Percentiles rank a stretch among this genome's conserved stretches.
Conservation (phyloP, 1,139 yeast genomes). For the Kurtzmaniella quercitrusa region DNA sequence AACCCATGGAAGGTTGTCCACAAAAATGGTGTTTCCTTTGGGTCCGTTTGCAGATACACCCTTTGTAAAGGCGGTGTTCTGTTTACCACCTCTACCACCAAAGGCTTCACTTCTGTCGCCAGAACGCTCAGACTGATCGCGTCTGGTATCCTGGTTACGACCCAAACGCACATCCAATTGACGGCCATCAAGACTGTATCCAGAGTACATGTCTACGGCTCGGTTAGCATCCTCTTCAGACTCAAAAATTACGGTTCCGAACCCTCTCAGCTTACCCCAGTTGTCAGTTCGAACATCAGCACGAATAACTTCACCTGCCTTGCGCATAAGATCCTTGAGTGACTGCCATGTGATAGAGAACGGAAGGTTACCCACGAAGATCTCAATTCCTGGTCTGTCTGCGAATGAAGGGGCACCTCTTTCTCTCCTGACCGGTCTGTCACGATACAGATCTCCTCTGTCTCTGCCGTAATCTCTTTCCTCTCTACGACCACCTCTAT, state of each 20-base stretch:
- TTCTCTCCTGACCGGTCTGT: constrained; percentile 7
- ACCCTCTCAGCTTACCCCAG: constrained; percentile 80
- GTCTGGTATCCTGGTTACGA: constrained; percentile 14
- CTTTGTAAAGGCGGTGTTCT: constrained; percentile 55
- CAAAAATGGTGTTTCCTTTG: constrained; percentile 60
- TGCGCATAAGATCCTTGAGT: constrained; percentile 77
- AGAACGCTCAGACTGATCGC: background rate
- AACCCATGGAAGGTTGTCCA: constrained; percentile 81
- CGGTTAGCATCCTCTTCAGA: constrained; percentile 56
- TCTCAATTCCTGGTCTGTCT: constrained; percentile 53
- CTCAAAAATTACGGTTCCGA: constrained; percentile 69
- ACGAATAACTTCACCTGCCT: constrained; percentile 69
- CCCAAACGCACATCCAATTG: constrained; percentile 69
- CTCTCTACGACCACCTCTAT: constrained; percentile 12
- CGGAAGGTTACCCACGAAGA: constrained; percentile 81
- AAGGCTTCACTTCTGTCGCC: constrained; percentile 10
- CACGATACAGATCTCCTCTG: constrained; percentile 12
- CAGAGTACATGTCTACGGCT: constrained; percentile 62
- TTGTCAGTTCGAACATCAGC: constrained; percentile 73
- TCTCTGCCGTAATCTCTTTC: constrained; percentile 12
- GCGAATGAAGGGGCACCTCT: constrained; percentile 14
- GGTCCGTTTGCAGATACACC: constrained; percentile 66
- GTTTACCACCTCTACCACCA: constrained; percentile 16
- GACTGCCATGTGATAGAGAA: constrained; percentile 80
- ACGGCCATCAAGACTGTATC: constrained; percentile 69